Base-by-base conservation (phyloP, 2,329 filamentous ascomycete genomes). In the Microcyclospora tardicrescens region DNA sequence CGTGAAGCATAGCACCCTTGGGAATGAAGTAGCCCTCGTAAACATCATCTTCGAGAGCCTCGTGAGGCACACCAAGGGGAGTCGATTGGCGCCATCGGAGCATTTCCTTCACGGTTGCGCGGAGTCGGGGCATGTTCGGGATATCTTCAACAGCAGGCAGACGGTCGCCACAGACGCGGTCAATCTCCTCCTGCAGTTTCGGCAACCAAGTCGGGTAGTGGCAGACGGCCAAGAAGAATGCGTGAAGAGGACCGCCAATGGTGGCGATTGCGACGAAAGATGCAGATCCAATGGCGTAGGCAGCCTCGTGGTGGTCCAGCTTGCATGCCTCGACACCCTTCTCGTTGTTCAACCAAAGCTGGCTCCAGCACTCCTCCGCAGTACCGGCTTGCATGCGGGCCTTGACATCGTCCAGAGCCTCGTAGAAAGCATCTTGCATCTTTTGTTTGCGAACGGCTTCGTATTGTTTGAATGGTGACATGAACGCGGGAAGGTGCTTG, bases 61-160 rank as follows among this genome's bases (percentile, higher is more conserved):
- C 52, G 44, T 61, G 59, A 3, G 57, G 55, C 6, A 60, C 57
- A 29, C 58, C 58, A 16, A 75, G 69, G 29, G 53, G 53, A 16
- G 52, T 57, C 4, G 54, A 46, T 35, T 58, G 54, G 27, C 54
- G 43, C 57, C 57, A 60, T 29, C 57, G 50, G 2, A 59, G 39
- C 10, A 52, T 48, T 35, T 61, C 58, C 43, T 59, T 60, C 37
- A 59, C 50, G 29, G 52, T 55, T 12, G 56, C 52, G 28, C 55
- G 51, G 10, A 61, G 47, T 16, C 47, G 47, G 5, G 56, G 57
- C n/a, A 60, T 43, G 10, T 54, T 46, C 8, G 51, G 50, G 38
- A 57, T 48, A 39, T 61, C 58, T 6, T 48, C 47, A 35, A 52
- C 45, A 6, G 40, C 37, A 1, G 58, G 58, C 24, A 55, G 42